Base-by-base conservation (phyloP, 225 moss, liverwort and hornwort genomes). In the Lunularia cruciata region DNA sequence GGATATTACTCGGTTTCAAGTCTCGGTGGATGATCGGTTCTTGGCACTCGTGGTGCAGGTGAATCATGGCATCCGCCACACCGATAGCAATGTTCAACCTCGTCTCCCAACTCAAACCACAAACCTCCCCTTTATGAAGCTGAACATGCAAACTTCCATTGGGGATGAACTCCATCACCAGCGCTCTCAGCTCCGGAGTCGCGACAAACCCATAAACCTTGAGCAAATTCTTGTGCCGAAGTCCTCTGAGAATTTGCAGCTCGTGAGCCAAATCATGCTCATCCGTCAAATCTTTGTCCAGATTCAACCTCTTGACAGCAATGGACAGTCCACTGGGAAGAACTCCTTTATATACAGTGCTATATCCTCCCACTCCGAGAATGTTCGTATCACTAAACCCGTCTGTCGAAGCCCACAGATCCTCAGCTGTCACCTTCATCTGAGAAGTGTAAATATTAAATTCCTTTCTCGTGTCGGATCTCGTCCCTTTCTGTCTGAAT, bases 1-100 rank as follows among this genome's bases (percentile, higher is more conserved):
- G 65, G 34, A 77, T 72, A 30, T 77, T 77, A 35, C 58, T 77
- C 18, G 77, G 71, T 31, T 77, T 77, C 31, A 77, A 57, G n/a
- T 77, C 77, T 3, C 65, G 47, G 18, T 77, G 77, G 65, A 77
- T 66, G 23, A 77, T 48, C 0, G 71, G 57, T 14, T 77, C 57
- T 12, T 57, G 65, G 32, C 63, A 58, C 26, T 71, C 71, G 48
- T 77, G 77, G 46, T 77, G 77, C 7, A 77, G 65, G 48, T 77
- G 70, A 6, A 67, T 52, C 63, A 72, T 47, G 12, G 77, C 71
- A 19, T 77, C 57, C 0, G 71, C 77, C 3, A 77, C 71, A 19
- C 71, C 64, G 23, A 63, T 31, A 8, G 64, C 65, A 25, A 77
- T 77, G 9, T 71, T 65, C 1, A 77, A 8, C 33, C 77, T 43